Percentiles rank a stretch among this genome's conserved stretches.
phyloP scores from a whole-genome alignment of 2,329 filamentous ascomycete species.

The Aspergillus felis region DNA sequence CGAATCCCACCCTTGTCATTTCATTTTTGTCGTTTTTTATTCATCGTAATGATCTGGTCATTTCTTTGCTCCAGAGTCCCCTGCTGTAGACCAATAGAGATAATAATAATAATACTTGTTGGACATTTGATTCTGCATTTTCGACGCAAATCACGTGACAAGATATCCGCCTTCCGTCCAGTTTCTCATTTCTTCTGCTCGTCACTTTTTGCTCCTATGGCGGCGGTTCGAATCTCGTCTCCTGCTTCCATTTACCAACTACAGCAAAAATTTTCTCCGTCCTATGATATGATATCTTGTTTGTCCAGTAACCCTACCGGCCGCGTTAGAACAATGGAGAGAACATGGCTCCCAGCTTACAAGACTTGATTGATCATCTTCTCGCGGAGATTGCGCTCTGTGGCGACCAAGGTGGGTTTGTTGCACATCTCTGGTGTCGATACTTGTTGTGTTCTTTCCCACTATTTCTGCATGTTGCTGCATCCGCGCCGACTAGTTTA shows the following conservation, averaged over 20 bases:
- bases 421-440: not conserved
- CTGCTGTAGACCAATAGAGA: not conserved
- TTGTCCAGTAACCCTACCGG: not conserved
- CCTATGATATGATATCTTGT: not conserved
- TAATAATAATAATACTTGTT: no score
- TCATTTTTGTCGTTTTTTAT: no score
- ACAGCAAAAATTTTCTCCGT: not conserved
- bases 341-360: slow-evolving; percentile 49
- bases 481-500: slow-evolving; percentile 1
- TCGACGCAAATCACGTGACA: slow-evolving; percentile 3
- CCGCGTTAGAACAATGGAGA: slow-evolving; percentile 9
- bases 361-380: slow-evolving; percentile 55
- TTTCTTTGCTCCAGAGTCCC: not conserved
- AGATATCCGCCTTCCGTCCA: not conserved
- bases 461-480: slow-evolving; percentile 7
- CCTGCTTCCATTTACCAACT: slow-evolving; percentile 7
- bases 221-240: slow-evolving; percentile 31
- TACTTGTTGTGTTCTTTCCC: not conserved
- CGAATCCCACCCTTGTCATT: not conserved
- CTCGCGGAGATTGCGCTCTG: slow-evolving; percentile 57
- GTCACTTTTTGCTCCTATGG: slow-evolving; percentile 11
- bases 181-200: not conserved
- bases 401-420: slow-evolving; percentile 47
- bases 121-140: not conserved
- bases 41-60: no score